Percentiles rank a stretch among this genome's conserved stretches.
Evolutionary conservation across 345 rosid genomes (phyloP).

Genomic region (Clarkia xantiana): DNA sequence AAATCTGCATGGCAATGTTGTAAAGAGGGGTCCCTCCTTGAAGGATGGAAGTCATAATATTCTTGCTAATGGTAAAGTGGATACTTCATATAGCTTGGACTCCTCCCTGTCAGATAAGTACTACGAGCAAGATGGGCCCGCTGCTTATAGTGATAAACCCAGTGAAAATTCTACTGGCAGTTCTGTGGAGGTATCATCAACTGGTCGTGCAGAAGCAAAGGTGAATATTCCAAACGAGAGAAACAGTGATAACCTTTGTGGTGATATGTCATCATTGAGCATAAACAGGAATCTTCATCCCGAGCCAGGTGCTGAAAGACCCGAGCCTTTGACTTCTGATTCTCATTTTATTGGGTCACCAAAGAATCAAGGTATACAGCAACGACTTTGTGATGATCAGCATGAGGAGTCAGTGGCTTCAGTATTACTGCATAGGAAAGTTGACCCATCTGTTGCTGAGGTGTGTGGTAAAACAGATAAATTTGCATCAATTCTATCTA

Average conservation of each 20-base stretch:
- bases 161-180: slow-evolving; percentile 9
- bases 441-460: slow-evolving; percentile 15
- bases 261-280: slow-evolving; percentile 24
- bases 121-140: slow-evolving; percentile 3
- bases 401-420: slow-evolving; percentile 15
- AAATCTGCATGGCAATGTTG: slow-evolving; percentile 5
- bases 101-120: slow-evolving; percentile 9
- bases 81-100: slow-evolving; percentile 7
- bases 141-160: slow-evolving; percentile 3
- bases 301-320: slow-evolving; percentile 19
- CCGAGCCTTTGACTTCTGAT: slow-evolving; percentile 22
- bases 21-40: slow-evolving; percentile 12
- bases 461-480: slow-evolving; percentile 15
- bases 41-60: slow-evolving; percentile 11
- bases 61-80: slow-evolving; percentile 11
- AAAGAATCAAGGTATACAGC: slow-evolving; percentile 20
- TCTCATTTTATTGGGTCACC: slow-evolving; percentile 24
- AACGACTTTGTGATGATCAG: slow-evolving; percentile 18
- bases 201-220: slow-evolving; percentile 8
- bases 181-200: neutral
- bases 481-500: slow-evolving; percentile 12
- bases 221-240: slow-evolving; percentile 6
- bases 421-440: slow-evolving; percentile 11
- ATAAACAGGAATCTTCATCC: slow-evolving; percentile 17
- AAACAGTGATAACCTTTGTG: slow-evolving; percentile 6